Evolutionary conservation across 192 early-diverging fungal species (phyloP), one percentile per base, ranked within the genome.

Genomic region (Backusella morwellensis): DNA sequence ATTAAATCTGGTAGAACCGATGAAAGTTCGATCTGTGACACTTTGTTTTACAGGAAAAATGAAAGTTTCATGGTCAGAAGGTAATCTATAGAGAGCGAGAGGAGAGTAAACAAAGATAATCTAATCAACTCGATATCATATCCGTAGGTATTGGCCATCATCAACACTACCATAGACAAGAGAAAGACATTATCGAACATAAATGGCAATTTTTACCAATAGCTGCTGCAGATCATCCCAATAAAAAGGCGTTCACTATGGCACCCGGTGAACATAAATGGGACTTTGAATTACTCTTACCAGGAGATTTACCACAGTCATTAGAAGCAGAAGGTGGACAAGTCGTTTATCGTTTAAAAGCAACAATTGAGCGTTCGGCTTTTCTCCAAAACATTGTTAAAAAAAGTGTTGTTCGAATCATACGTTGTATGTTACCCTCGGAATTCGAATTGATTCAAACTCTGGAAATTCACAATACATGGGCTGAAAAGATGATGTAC

Each of bases 271-370:
- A 80, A 66, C 80, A 88, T 41, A 73, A 74, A 35, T 92, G 83
- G 81, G 75, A 77, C 41, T 92, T 92, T 68, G 89, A 91, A 73
- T 35, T 91, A 36, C 63, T 80, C 7, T 29, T 92, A 11, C 85
- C 87, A 3, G 91, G 91, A 4, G 81, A 88, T 69, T 83, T 90
- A 71, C 91, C 91, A 4, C 88, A 92, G 78, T 86, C 91, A 1
- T 75, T 90, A 14, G 82, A 84, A 38, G 74, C 80, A 52, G 80
- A 85, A 35, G 69, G 83, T 66, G 88, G 88, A 6, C 82, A 85
- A 40, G 80, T 92, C 12, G 66, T 76, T 5, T 92, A 92, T 75
- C 72, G 71, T 21, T 72, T 92, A 47, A 84, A 85, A 63, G 91
- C 88, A 1, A 63, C 80, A 1, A 80, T 88, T 6, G 91, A 90